Evolutionary conservation across 2,329 filamentous ascomycete genomes (phyloP), one percentile per base, ranked within the genome.

Genomic region (Aspergillus sp.): DNA sequence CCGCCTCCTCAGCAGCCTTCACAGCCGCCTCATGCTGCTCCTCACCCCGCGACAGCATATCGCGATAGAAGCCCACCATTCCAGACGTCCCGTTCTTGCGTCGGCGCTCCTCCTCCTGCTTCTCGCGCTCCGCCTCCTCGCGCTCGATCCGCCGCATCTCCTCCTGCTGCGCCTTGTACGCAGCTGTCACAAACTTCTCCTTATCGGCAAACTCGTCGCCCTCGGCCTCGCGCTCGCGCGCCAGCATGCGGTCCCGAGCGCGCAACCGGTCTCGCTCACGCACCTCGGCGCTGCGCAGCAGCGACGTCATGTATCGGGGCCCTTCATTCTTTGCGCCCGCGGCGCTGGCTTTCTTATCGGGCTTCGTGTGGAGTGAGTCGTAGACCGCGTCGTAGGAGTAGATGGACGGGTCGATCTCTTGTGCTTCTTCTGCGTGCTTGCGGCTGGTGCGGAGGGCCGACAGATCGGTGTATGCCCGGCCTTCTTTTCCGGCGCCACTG

Each of bases 201-300:
- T 85, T 86, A 60, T 85, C 84, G 0, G 78, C 82, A 54, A 84
- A 86, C 54, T 83, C 82, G 45, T 86, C 84, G n/a, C 83, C 84
- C 62, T 87, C 84, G 0, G 78, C 79, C 60, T 86, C 84, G 24
- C 84, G 76, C 62, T 87, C 84, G 52, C 77, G 77, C 47, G 82
- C 79, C 11, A 87, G 62, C 52, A 82, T 64, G 56, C 84, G 83
- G 64, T 87, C 84, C 33, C 79, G 76, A 16, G 84, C 84, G 7
- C 83, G 76, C 46, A 83, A 67, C 57, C 84, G 82, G 61, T 86
- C 84, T 45, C 84, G 81, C 64, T 87, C 86, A 10, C 84, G 79
- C 30, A 81, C 70, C 55, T 84, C 81, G 2, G 84, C 82, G 16
- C 82, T 82, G 32, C 79, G 77, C 32, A 86, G 73, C 14, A 87